Percentiles rank a stretch among this genome's conserved stretches.
These are phyloP conservation scores for Naganishia cerealis DNA, from an alignment of 1,284 basidiomycete genomes.

Conservation along the genomic window DNA sequence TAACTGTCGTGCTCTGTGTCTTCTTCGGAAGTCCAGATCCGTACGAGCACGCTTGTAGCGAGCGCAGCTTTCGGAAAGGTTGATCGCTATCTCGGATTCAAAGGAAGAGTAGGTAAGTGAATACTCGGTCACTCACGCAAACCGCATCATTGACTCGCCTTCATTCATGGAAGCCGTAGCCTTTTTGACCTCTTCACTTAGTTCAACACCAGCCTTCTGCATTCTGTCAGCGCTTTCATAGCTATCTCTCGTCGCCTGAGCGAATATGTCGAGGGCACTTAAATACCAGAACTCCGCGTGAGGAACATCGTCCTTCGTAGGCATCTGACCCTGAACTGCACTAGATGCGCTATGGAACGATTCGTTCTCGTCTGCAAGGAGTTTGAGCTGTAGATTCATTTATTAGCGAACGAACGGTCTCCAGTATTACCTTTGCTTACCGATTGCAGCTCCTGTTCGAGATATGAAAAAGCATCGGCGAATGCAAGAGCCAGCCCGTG, in stretches of 20 bases:
- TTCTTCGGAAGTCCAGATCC: slow-evolving; percentile 28
- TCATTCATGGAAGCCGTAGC: slow-evolving; percentile 18
- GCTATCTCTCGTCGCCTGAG: slow-evolving; percentile 11
- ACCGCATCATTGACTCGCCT: slow-evolving; percentile 4
- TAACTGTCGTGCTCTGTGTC: slow-evolving; percentile 18
- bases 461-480: slow-evolving; percentile 10
- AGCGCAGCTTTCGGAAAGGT: slow-evolving; percentile 24
- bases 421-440: background rate
- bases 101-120: background rate
- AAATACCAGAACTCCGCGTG: slow-evolving; percentile 35
- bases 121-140: background rate
- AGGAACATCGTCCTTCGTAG: slow-evolving; percentile 28
- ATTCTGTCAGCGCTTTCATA: slow-evolving; percentile 15
- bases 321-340: slow-evolving; percentile 20
- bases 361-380: slow-evolving; percentile 28
- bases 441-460: slow-evolving; percentile 29
- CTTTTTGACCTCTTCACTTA: slow-evolving; percentile 22
- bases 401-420: background rate
- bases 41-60: slow-evolving; percentile 26
- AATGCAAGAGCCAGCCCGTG: slow-evolving; percentile 14
- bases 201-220: slow-evolving; percentile 13
- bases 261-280: slow-evolving; percentile 26
- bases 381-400: slow-evolving; percentile 11
- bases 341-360: slow-evolving; percentile 25
- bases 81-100: slow-evolving; percentile 6